Base-by-base conservation (phyloP, 495 filamentous ascomycete genomes). In the Aspergillus sclerotiicarbonarius region DNA sequence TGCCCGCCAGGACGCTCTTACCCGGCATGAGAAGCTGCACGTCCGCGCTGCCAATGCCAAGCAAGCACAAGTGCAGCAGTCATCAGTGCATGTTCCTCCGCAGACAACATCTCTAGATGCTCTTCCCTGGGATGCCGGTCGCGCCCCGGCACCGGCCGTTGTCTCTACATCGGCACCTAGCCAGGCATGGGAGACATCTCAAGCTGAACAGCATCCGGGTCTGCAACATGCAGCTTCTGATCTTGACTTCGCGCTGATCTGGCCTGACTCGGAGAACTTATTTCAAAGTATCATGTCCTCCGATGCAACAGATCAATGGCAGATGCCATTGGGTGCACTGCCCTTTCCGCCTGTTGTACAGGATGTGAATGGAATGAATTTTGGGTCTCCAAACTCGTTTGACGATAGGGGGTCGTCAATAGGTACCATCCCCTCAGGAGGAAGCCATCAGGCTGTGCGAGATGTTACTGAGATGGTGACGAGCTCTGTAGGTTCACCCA, bases 401-500 rank as follows among this genome's bases (percentile, higher is more conserved):
- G 62, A 73, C 21, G 75, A 80, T 41, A 67, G 71, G 25, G 58
- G 59, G 16, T 71, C 73, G 20, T 72, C 75, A 0, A 69, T 76
- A 10, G 74, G 76, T 6, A 45, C 65, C 15, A 78, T 79, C 44
- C 74, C 75, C 5, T 70, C 62, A 6, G 77, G 77, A 8, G 77
- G 73, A 21, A 75, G 74, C 20, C 77, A 77, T 21, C 71, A 75
- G 57, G 77, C 76, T 21, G 77, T 80, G 30, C 72, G 71, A 29
- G 75, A 79, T 70, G 73, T 80, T 31, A 78, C 74, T 5, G 74
- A 79, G 39, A 77, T 79, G 76, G 69, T 80, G 21, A 70, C 70
- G n/a, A 74, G 67, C 45, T 75, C 76, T 56, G 77, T 80, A 62
- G 64, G 75, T 65, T 32, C 7, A n/a, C 15, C 29, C 8, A 35